These are phyloP conservation scores for Fusarium begoniae DNA, from an alignment of 2,329 filamentous ascomycete genomes.

Conservation along the genomic window DNA sequence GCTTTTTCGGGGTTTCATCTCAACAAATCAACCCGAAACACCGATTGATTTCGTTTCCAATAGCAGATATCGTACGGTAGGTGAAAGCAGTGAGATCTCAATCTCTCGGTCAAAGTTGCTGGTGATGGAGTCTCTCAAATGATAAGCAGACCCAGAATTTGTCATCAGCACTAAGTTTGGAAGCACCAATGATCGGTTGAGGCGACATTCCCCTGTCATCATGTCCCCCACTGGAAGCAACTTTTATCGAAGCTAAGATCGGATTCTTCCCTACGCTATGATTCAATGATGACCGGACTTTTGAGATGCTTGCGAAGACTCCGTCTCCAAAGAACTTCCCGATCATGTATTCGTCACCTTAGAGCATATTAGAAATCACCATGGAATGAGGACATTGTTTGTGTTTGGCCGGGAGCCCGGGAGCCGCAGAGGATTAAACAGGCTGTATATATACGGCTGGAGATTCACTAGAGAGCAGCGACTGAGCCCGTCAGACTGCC, in stretches of 20 bases:
- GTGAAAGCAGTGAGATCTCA: not conserved
- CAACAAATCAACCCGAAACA: not conserved
- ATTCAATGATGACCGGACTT: not conserved
- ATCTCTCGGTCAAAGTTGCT: conserved; percentile 17
- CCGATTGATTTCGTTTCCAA: not conserved
- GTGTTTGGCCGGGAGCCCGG: accelerated
- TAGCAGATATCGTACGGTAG: too few species aligned
- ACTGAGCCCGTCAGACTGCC: not conserved
- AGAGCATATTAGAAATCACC: not conserved
- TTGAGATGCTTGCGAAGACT: not conserved
- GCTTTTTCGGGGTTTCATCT: conserved; percentile 18
- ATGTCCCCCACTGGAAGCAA: conserved; percentile 19
- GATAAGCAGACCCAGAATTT: not conserved
- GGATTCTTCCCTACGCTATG: not conserved
- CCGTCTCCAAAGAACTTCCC: not conserved
- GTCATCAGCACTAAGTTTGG: not conserved
- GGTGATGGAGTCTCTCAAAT: not conserved
- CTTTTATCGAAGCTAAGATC: conserved; percentile 16
- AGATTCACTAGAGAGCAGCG: not conserved
- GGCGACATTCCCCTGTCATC: not conserved
- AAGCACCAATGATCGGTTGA: not conserved
- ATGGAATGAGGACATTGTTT: accelerated
- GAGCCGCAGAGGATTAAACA: accelerated
- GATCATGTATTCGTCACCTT: not conserved
- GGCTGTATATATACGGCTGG: accelerated